These are phyloP conservation scores for Byssochlamys sp. DNA, from an alignment of 2,329 filamentous ascomycete species.

Conservation along the genomic window DNA sequence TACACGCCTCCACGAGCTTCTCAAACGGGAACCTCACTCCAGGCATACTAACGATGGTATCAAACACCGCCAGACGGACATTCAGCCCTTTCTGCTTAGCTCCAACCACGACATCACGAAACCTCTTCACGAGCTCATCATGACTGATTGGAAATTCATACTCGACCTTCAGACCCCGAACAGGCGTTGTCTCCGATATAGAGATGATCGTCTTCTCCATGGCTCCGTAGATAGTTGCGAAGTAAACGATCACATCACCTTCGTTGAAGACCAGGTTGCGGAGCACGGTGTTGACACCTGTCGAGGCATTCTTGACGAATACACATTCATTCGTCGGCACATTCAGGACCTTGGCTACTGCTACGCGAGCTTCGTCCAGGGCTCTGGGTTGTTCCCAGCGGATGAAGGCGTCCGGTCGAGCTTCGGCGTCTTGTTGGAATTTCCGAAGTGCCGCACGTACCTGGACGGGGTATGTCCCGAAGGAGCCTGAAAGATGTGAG, in stretches of 20 bases:
- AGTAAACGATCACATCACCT: slow-evolving; percentile 67
- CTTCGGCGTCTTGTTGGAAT: slow-evolving; percentile 60
- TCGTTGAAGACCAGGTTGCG: slow-evolving; percentile 59
- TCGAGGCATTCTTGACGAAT: slow-evolving; percentile 73
- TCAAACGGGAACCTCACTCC: slow-evolving; percentile 75
- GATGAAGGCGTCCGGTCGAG: slow-evolving; percentile 65
- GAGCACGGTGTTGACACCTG: slow-evolving; percentile 61
- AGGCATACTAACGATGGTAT: slow-evolving; percentile 69
- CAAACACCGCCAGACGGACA: slow-evolving; percentile 63
- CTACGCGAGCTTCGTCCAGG: slow-evolving; percentile 55
- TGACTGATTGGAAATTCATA: slow-evolving; percentile 63
- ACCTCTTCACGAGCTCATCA: slow-evolving; percentile 52
- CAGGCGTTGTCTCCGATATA: slow-evolving; percentile 56
- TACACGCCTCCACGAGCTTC: slow-evolving; percentile 53
- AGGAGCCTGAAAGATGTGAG: slow-evolving; percentile 47
- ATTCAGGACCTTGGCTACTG: slow-evolving; percentile 57
- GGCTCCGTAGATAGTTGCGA: slow-evolving; percentile 67
- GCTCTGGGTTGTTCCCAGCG: slow-evolving; percentile 55
- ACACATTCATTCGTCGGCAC: slow-evolving; percentile 59
- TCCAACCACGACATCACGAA: slow-evolving; percentile 49
- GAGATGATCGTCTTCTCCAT: slow-evolving; percentile 67
- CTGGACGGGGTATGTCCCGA: slow-evolving; percentile 60
- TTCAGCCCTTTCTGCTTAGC: slow-evolving; percentile 50
- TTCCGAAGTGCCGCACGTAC: slow-evolving; percentile 51
- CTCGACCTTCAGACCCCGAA: slow-evolving; percentile 45